Evolutionary conservation across 306 rosid species (phyloP).

Genomic region (Cucumis hystrix): DNA sequence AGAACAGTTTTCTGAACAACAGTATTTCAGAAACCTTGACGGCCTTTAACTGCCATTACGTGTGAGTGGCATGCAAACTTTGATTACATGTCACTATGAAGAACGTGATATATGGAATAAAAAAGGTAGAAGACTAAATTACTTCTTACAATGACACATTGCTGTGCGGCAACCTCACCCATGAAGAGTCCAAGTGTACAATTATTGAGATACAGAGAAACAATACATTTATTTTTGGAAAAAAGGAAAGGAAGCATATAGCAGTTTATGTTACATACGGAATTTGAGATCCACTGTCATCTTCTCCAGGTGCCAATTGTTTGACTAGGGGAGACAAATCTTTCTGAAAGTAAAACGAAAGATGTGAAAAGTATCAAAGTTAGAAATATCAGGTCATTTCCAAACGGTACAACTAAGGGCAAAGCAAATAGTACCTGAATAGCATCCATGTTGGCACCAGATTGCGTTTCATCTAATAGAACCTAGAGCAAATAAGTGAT

Average conservation of each 20-base stretch:
- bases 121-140: background rate
- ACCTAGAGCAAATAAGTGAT: conserved; percentile 35
- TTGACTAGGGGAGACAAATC: conserved; percentile 81
- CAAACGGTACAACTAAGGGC: background rate
- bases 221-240: background rate
- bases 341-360: conserved; percentile 42
- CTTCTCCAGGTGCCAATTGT: conserved; percentile 58
- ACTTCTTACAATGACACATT: background rate
- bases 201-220: background rate
- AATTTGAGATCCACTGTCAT: conserved; percentile 56
- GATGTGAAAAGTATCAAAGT: conserved; percentile 9
- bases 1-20: background rate
- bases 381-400: background rate
- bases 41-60: background rate
- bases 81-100: background rate
- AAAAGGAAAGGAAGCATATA: background rate
- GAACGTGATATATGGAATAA: background rate
- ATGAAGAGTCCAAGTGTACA: background rate
- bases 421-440: conserved; percentile 53
- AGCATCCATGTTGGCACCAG: conserved; percentile 61
- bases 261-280: conserved; percentile 45
- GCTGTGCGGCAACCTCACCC: background rate
- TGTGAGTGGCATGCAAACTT: background rate
- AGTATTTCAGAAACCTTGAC: background rate
- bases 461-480: conserved; percentile 56